phyloP scores from a whole-genome alignment of 164 flowering plant genomes.

The Santalum album region DNA sequence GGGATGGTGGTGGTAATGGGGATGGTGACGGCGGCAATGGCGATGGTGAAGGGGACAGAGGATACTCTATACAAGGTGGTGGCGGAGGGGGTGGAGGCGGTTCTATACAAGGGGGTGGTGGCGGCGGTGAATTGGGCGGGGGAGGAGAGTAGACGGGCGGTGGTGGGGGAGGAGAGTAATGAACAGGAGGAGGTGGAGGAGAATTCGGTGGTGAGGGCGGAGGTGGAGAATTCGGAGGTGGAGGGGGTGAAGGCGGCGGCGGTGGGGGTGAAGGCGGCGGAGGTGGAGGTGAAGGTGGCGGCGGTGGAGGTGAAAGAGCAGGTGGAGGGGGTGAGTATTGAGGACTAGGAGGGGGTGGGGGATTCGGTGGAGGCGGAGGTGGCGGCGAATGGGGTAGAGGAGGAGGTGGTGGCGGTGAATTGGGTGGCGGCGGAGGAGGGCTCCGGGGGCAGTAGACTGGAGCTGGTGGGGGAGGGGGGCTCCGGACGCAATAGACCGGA shows the following conservation, averaged over 20 bases:
- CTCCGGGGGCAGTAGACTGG: no score
- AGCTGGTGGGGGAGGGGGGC: conserved; percentile 28
- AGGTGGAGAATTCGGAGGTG: conserved; percentile 17
- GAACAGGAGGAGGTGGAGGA: conserved; percentile 16
- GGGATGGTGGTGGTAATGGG: no score
- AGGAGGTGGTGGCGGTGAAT: conserved; percentile 15
- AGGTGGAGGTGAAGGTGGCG: no score
- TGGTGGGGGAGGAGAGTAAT: conserved; percentile 9
- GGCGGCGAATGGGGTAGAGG: conserved; percentile 30
- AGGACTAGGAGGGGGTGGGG: conserved; percentile 25
- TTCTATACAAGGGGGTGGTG: conserved; percentile 29
- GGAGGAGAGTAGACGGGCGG: conserved; percentile 26
- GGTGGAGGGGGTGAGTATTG: no score
- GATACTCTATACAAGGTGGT: no score
- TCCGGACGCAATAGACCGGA: neutral
- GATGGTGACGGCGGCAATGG: no score
- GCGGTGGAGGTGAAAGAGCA: no score
- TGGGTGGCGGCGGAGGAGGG: conserved; percentile 22
- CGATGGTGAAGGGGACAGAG: no score
- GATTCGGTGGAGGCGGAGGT: conserved; percentile 12
- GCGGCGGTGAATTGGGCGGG: conserved; percentile 10
- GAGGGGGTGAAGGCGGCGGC: conserved; percentile 32
- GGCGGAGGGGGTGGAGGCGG: conserved; percentile 30
- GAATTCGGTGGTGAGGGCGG: conserved; percentile 24
- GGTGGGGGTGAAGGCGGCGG: conserved; percentile 13